Base-by-base conservation (phyloP, 768 basidiomycete genomes). In the Multifurca ochricompacta region DNA sequence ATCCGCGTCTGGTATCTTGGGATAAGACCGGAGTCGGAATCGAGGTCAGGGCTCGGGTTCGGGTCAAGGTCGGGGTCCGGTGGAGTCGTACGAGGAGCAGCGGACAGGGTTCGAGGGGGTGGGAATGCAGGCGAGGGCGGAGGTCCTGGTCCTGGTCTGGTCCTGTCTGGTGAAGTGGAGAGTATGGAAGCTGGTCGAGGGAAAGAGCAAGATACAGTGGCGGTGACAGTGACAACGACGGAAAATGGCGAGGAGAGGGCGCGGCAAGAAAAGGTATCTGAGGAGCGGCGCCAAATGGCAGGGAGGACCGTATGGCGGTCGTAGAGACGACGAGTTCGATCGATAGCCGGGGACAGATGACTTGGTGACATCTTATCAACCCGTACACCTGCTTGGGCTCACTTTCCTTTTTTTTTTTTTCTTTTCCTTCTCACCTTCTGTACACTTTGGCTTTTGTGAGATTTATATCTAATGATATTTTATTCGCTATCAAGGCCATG, bases 301-400 rank as follows among this genome's bases (percentile, higher is more conserved):
- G 34, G 32, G 52, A 40, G 27, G 59, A 58, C 42, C 37, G 13
- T 16, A 21, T 51, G 47, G 21, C 16, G 25, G 43, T 4, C 28
- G 23, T 43, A 19, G 58, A 41, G 37, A 44, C 42, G 30, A 25
- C 14, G 36, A 58, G 30, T n/a, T 16, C 31, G 37, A 25, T 56
- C 39, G 50, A 56, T 43, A 56, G 55, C 55, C 55, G 47, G 44
- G 50, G n/a, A 52, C 55, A 19, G 55, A 56, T 19, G 55, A 51
- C 19, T n/a, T 41, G 50, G 23, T 25, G 16, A 27, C 47, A 37
- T 31, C 21, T 25, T 52, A 47, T 41, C 25, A n/a, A 21, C 23
- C 30, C 44, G 21, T 19, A 23, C 21, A 21, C n/a, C 9, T 9
- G 3, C 35, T 11, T n/a, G 9, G 2, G n/a, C n/a, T 23, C 16